Evolutionary conservation across 225 moss, liverwort and hornwort species (phyloP).

Genomic region (Sphagnum contortum): DNA sequence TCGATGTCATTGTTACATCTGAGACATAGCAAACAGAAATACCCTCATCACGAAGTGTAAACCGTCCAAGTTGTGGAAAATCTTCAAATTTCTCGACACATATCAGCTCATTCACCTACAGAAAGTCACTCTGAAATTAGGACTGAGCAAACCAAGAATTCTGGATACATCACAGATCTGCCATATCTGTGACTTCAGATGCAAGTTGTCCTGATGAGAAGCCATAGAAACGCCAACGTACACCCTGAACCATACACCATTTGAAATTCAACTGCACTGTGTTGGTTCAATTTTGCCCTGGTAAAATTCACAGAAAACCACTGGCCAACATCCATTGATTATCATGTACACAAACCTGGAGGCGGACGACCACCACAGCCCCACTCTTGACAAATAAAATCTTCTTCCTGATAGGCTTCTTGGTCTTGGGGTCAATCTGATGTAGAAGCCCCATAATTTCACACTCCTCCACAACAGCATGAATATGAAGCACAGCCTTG

Average conservation of each 20-base stretch:
- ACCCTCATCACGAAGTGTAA: slow-evolving; percentile 58
- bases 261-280: too few species aligned
- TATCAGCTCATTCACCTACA: slow-evolving; percentile 25
- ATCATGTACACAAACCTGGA: slow-evolving; percentile 19
- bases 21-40: neutral
- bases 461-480: slow-evolving; percentile 53
- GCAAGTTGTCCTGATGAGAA: neutral
- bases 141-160: slow-evolving; percentile 8
- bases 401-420: slow-evolving; percentile 43
- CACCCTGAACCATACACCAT: neutral
- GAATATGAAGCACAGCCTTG: slow-evolving; percentile 56
- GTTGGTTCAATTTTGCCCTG: too few species aligned
- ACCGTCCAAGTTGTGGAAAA: slow-evolving; percentile 54
- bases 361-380: slow-evolving; percentile 46
- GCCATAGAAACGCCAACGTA: neutral
- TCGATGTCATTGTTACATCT: too few species aligned
- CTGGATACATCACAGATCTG: neutral
- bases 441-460: slow-evolving; percentile 45
- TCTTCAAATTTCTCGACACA: slow-evolving; percentile 49
- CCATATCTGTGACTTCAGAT: too few species aligned
- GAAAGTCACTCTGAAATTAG: too few species aligned
- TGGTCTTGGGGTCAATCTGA: slow-evolving; percentile 47
- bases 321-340: neutral
- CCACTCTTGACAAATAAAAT: slow-evolving; percentile 50
- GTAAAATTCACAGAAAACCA: too few species aligned